Base-by-base conservation (phyloP, 768 basidiomycete species). In the Saitozyma sp. region DNA sequence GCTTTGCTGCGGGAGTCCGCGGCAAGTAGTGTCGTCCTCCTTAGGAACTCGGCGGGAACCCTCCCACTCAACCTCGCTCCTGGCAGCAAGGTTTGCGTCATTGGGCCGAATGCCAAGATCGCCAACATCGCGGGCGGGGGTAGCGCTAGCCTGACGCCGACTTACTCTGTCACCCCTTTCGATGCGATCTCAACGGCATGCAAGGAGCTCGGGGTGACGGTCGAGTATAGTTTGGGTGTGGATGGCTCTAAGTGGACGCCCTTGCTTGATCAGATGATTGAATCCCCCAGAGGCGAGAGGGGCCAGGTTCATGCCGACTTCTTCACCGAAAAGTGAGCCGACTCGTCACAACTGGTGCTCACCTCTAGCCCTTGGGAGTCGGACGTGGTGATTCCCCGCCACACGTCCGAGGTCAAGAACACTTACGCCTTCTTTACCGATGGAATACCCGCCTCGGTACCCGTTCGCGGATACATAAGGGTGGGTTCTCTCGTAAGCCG, bases 121-220 rank as follows among this genome's bases (percentile, higher is more conserved):
- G 69, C 70, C 8, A 60, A 63, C 8, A 63, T 67, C 51, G 65
- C 75, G 14, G 90, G 89, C n/a, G 89, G 89, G 29, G 89, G 89
- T 17, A 86, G 87, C 10, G 86, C 87, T 2, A 83, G 85, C 2
- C 81, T 92, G 54, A 87, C 85, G 64, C 81, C 89, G 3, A 87
- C 86, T 3, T 89, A 88, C 79, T 81, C 85, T 41, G 81, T 87
- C 19, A 85, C 85, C 3, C 88, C 88, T 3, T 86, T 82, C 66
- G 83, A 86, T 39, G 88, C 87, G 6, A 82, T 89, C 49, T 70
- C 74, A 13, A 75, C 75, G 29, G 41, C 55, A 2, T 83, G 82
- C 51, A 82, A 19, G 83, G 59, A 53, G 37, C 14, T 53, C 11
- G 63, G 62, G 3, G 67, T 46, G 0, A 19, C 40, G 19, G 80